Evolutionary conservation across 1,284 basidiomycete species (phyloP), one percentile per base, ranked within the genome.

Genomic region (Ganoderma multipileum): DNA sequence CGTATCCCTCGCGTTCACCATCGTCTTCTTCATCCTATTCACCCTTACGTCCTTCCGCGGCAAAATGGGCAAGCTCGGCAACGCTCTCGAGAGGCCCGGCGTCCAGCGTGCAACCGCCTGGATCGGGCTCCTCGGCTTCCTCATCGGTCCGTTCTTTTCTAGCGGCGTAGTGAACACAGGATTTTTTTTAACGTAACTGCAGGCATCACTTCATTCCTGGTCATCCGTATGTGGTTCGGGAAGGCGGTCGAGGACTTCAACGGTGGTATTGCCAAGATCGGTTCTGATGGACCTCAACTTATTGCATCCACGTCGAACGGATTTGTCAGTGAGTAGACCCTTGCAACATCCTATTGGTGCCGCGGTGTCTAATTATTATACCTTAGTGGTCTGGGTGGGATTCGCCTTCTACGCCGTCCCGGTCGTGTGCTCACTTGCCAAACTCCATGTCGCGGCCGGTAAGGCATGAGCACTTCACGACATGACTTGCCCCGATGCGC

Each of bases 201-300:
- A 91, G 91, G 91, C n/a, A 79, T 93, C 68, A 89, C 88, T 8
- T 83, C 89, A 16, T 91, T 92, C 80, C 83, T 93, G 26, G 85
- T 94, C 68, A 80, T 91, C 67, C 88, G 91, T 72, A 92, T 94
- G 86, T 94, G 91, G 88, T 92, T 92, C 70, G 92, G 89, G 33
- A 93, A 93, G 78, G 87, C 91, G 1, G 87, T 90, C 1, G 85
- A 90, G 66, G 92, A 94, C 75, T 94, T 94, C 80, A 94, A 94
- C 77, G 78, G 80, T 57, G 87, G 82, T 61, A 88, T 94, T 68
- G 72, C 80, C 38, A 77, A 83, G 28, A 83, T 85, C 68, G 89
- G 88, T 33, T 71, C 76, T 5, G 79, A 83, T 61, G 88, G 85
- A 2, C 89, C 91, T 1, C 80, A 87, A 60, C 81, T 94, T 54